phyloP scores from a whole-genome alignment of 148 eudicot genomes.

The Chenopodium album region DNA sequence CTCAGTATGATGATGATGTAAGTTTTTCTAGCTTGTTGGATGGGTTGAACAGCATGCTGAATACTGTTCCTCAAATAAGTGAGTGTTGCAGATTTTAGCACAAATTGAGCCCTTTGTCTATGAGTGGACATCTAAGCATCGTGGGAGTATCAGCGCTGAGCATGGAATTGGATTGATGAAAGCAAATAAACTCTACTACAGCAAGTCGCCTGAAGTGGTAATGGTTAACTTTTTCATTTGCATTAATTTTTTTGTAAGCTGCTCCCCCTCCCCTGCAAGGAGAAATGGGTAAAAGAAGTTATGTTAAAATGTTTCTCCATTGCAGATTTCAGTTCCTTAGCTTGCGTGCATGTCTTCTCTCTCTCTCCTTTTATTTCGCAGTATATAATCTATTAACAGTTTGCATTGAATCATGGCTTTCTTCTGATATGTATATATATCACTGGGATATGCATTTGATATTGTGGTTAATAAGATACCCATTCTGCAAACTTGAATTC shows the following conservation, averaged over 20 bases:
- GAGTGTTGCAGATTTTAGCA: constrained; percentile 55
- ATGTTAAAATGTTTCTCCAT: no score
- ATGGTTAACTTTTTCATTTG: constrained; percentile 23
- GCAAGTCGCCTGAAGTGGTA: constrained; percentile 90
- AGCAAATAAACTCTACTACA: constrained; percentile 86
- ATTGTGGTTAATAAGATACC: not conserved
- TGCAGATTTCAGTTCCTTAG: not conserved
- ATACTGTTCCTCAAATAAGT: constrained; percentile 9
- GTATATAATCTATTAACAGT: not conserved
- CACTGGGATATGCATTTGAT: not conserved
- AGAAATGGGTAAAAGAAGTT: no score
- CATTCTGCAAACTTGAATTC: constrained; percentile 5
- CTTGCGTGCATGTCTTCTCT: not conserved
- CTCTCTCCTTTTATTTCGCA: not conserved
- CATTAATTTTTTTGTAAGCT: not conserved
- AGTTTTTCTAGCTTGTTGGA: constrained; percentile 34
- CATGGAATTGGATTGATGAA: constrained; percentile 96
- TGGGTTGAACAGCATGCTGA: constrained; percentile 9
- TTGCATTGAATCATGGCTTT: not conserved
- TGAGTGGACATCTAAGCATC: constrained; percentile 91
- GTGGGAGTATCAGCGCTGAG: constrained; percentile 97
- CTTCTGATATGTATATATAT: not conserved
- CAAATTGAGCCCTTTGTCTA: constrained; percentile 92
- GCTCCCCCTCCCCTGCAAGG: no score
- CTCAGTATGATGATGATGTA: constrained; percentile 77